Evolutionary conservation across 257 asterid genomes (phyloP), one percentile per base, ranked within the genome.

Genomic region (Salvia hispanica): DNA sequence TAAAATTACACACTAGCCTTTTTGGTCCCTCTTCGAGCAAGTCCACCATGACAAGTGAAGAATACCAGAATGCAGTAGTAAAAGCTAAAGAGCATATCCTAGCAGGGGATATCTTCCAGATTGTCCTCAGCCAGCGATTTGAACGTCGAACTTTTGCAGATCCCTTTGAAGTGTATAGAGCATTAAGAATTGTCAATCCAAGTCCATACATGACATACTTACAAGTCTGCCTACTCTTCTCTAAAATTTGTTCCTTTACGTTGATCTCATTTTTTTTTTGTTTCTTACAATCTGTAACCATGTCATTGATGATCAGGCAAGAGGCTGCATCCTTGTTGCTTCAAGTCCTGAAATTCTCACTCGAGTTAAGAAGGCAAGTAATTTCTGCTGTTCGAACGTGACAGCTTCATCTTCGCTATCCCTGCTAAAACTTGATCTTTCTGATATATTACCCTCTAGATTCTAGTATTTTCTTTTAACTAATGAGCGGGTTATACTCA

Each of bases 331-430:
- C 75, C 84, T 94, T 68, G 99, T 94, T 78, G 96, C 88, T 78
- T 94, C 99, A 48, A 94, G 99, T 74, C 99, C 99, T 48, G 99
- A 94, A 79, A 94, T 94, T 72, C 96, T 94, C 61, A 91, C 96
- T 61, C 88, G 91, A 66, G 96, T 91, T 74, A 91, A 88, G 77
- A 88, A 84, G 95, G 99, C 84, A 80, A 69, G 63, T 53, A 36
- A 7, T 21, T 62, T 48, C 53, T 63, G 31, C 70, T 10, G 69
- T 56, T 13, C 56, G 28, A 67, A 62, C 62, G 63, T 25, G 3
- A 28, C 9, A 42, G 53, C 66, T 52, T 21, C 43, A 52, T 64
- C 65, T 59, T 74, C 61, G 37, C 21, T 74, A 59, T 58, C 48
- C 21, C 64, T 70, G 59, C 43, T 51, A 10, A 7, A 2, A 58